Base-by-base conservation (phyloP, 2,329 filamentous ascomycete genomes). In the Fusarium chuoi region DNA sequence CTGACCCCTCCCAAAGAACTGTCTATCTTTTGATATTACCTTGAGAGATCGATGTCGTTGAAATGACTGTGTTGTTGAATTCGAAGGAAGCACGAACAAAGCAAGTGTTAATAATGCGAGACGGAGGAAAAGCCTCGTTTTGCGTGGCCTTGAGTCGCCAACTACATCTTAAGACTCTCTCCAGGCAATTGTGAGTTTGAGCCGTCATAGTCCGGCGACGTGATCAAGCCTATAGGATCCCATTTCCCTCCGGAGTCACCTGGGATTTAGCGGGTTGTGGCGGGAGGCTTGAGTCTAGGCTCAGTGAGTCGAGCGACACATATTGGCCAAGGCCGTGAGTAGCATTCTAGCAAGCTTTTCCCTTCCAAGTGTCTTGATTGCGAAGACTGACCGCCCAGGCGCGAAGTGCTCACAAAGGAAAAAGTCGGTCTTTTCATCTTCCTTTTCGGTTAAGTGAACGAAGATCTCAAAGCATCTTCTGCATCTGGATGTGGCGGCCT, bases 281-380 rank as follows among this genome's bases (percentile, higher is more conserved):
- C 77, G 75, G 74, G 65, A 75, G 77, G 75, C 75, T 78, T 77
- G 70, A 73, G 77, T 78, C 77, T 76, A 73, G 77, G 74, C 77
- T 77, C 64, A 48, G 54, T 67, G 61, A 72, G 45, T 64, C 55
- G 63, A 59, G 61, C 60, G 65, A 73, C 60, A 62, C 63, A 73
- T 70, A 55, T 63, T 66, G 61, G 51, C 52, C 52, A 64, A 62
- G 57, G 65, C 58, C 49, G 65, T 48, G 60, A 51, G n/a, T 48
- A 69, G 41, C 77, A 78, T 78, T 78, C 77, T 75, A 78, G 76
- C 49, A 36, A 52, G 49, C 49, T 15, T 52, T 24, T 52, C 49
- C 30, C 49, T 52, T 36, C 49, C 13, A 24, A 36, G 49, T 35
- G 49, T 74, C 61, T 38, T 52, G 22, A 49, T 28, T 38, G 49